These are phyloP conservation scores for Acacia melanoxylon DNA, from an alignment of 306 rosid genomes.

Conservation along the genomic window DNA sequence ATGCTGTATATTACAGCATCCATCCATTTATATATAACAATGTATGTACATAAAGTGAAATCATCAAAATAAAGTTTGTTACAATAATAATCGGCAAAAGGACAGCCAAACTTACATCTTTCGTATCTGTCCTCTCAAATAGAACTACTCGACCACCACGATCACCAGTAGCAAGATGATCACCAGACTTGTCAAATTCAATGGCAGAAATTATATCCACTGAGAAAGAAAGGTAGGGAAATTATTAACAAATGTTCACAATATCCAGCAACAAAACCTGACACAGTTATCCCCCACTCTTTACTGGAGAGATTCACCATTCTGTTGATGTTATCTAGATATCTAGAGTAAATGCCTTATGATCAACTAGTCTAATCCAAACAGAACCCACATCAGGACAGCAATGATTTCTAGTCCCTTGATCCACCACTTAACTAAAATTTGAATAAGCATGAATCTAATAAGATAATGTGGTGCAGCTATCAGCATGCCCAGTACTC, in stretches of 20 bases:
- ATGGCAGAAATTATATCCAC: conserved; percentile 99
- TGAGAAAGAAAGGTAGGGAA: conserved; percentile 43
- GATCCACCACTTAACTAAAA: conserved; percentile 19
- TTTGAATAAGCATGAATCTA: conserved; percentile 4
- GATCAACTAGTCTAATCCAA: background rate
- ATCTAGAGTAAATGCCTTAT: conserved; percentile 4
- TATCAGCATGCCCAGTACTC: conserved; percentile 4
- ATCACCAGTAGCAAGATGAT: conserved; percentile 99
- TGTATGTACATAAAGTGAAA: conserved; percentile 13
- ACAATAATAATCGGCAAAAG: conserved; percentile 3
- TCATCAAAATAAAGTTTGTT: conserved; percentile 23
- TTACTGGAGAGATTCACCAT: background rate
- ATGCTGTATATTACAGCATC: conserved; percentile 51
- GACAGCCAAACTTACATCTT: conserved; percentile 64
- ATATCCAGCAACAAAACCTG: conserved; percentile 26
- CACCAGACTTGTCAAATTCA: conserved; percentile 92
- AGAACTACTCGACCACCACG: conserved; percentile 99
- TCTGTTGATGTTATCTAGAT: background rate
- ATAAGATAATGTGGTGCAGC: background rate
- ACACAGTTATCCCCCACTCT: conserved; percentile 13
- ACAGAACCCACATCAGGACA: background rate
- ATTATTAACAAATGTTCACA: conserved; percentile 30
- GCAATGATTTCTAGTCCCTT: conserved; percentile 12
- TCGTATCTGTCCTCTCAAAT: conserved; percentile 92
- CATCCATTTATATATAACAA: conserved; percentile 6